A percentile compares a stretch with the other conserved stretches of the same genome.
phyloP scores from a whole-genome alignment of 2,329 filamentous ascomycete species.

The Talaromyces sp. region DNA sequence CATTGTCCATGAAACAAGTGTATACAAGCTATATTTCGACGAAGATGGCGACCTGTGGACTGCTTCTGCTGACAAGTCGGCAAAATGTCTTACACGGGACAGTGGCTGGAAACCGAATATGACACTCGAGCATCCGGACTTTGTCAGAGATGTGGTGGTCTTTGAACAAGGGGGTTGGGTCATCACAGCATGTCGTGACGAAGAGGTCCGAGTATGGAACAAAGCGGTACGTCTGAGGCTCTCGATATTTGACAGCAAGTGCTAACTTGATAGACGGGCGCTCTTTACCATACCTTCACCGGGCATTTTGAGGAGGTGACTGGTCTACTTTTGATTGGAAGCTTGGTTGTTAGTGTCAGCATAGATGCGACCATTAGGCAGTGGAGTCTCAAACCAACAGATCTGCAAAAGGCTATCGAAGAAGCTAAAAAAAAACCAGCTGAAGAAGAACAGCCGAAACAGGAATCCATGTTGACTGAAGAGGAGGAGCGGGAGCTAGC shows the following conservation, averaged over 20 bases:
- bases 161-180: constrained; percentile 69
- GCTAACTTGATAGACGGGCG: constrained; percentile 53
- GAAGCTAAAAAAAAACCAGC: constrained; percentile 44
- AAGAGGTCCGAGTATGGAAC: constrained; percentile 90
- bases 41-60: constrained; percentile 78
- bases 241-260: not conserved
- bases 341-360: constrained; percentile 69
- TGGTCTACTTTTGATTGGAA: constrained; percentile 63
- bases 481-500: constrained; percentile 93
- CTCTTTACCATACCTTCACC: constrained; percentile 67
- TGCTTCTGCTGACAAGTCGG: constrained; percentile 83
- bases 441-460: constrained; percentile 44
- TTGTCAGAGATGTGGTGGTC: constrained; percentile 77
- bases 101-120: constrained; percentile 70
- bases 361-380: constrained; percentile 85
- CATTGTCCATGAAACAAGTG: constrained; percentile 81
- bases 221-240: constrained; percentile 40
- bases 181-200: constrained; percentile 83
- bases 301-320: constrained; percentile 96
- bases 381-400: constrained; percentile 68
- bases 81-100: constrained; percentile 70
- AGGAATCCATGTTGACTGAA: constrained; percentile 63
- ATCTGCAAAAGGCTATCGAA: constrained; percentile 57
- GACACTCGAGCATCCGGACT: constrained; percentile 75
- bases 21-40: constrained; percentile 78